Percentiles rank a stretch among this genome's conserved stretches.
phyloP scores from a whole-genome alignment of 768 basidiomycete genomes.

The Leucosporidium yakuticum region DNA sequence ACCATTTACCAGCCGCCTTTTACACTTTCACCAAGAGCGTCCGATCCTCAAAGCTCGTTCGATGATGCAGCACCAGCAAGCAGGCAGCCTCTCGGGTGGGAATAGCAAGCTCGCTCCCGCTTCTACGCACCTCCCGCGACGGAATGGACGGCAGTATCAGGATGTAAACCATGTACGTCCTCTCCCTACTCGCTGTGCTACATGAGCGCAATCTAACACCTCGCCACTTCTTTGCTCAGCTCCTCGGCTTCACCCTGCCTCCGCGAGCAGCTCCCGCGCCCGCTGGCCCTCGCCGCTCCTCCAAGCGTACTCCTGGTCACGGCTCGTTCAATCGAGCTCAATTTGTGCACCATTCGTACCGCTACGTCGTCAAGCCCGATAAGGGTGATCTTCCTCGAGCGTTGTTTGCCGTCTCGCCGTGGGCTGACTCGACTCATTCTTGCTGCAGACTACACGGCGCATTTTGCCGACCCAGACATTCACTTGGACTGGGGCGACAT shows the following conservation, averaged over 20 bases:
- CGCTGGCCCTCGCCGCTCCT: conserved; percentile 57
- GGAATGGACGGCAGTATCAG: conserved; percentile 12
- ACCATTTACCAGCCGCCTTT: too few relatives aligned
- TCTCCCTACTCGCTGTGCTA: neutral
- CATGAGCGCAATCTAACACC: neutral
- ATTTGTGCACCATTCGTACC: conserved; percentile 26
- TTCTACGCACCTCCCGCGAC: neutral
- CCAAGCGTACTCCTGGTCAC: conserved; percentile 41
- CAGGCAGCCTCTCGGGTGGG: too few relatives aligned
- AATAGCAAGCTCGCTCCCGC: too few relatives aligned
- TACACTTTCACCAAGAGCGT: too few relatives aligned
- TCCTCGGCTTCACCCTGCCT: conserved; percentile 89
- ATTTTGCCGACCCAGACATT: conserved; percentile 98
- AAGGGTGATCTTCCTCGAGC: conserved; percentile 18
- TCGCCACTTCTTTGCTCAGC: conserved; percentile 48
- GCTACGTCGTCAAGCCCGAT: conserved; percentile 28
- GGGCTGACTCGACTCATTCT: neutral
- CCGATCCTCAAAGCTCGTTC: too few relatives aligned
- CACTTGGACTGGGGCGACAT: conserved; percentile 62
- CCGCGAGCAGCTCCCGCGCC: conserved; percentile 63
- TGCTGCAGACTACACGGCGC: conserved; percentile 61
- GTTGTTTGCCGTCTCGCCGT: neutral
- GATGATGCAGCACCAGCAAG: too few relatives aligned
- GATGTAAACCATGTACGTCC: conserved; percentile 26
- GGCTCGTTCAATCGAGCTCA: conserved; percentile 45